Percentiles rank a stretch among this genome's conserved stretches.
These are phyloP conservation scores for Mesotaenium endlicherianum DNA, from an alignment of 139 green algal genomes.

Conservation along the genomic window DNA sequence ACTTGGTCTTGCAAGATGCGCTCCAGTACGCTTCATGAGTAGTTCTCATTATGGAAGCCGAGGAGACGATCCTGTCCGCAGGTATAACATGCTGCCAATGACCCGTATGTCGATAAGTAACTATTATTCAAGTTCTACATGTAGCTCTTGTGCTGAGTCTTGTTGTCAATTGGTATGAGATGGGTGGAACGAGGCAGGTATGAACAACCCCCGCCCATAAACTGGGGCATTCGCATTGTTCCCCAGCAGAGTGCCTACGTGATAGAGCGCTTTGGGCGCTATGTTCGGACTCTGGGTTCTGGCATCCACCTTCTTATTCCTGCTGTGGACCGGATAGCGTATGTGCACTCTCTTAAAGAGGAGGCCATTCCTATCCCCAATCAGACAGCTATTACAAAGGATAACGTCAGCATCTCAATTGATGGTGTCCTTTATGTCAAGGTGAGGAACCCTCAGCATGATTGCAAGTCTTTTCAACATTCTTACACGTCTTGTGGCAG, in stretches of 20 bases:
- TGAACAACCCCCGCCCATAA: constrained; percentile 33
- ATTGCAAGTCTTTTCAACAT: background rate
- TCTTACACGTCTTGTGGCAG: too few relatives aligned
- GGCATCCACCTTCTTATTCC: constrained; percentile 95
- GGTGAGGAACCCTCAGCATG: constrained; percentile 44
- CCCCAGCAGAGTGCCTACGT: constrained; percentile 79
- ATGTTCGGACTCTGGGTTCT: constrained; percentile 69
- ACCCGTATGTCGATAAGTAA: too few relatives aligned
- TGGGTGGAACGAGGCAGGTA: too few relatives aligned
- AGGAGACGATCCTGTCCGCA: too few relatives aligned
- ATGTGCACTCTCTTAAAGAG: constrained; percentile 67
- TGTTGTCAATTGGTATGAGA: too few relatives aligned
- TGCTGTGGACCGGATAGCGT: constrained; percentile 50
- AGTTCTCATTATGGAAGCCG: too few relatives aligned
- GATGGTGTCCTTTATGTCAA: constrained; percentile 96
- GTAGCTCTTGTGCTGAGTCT: too few relatives aligned
- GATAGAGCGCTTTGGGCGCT: constrained; percentile 86
- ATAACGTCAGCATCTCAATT: constrained; percentile 96
- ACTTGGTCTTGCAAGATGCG: too few relatives aligned
- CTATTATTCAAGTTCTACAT: too few relatives aligned
- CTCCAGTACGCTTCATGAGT: too few relatives aligned
- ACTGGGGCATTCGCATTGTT: constrained; percentile 70
- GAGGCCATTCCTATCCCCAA: constrained; percentile 81
- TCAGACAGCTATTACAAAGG: constrained; percentile 92
- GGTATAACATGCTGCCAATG: too few relatives aligned